Conservation (phyloP, 2,329 filamentous ascomycete species). For the Colletotrichum scovillei region DNA sequence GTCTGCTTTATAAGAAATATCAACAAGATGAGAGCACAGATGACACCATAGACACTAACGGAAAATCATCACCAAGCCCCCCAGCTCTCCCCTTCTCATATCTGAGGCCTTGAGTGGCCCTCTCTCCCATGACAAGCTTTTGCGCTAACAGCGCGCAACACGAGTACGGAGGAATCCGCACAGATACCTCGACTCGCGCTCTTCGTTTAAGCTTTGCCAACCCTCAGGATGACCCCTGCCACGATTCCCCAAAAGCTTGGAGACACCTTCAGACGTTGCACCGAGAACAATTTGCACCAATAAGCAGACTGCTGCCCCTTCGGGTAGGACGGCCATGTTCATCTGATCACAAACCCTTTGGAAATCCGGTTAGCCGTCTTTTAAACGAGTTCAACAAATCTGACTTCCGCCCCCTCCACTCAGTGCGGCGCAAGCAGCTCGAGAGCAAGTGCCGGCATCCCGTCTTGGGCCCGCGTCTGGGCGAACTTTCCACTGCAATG, state of each 20-base stretch:
- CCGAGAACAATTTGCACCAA: conserved; percentile 19
- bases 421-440: background rate
- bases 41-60: background rate
- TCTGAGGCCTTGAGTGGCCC: background rate
- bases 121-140: background rate
- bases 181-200: background rate
- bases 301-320: background rate
- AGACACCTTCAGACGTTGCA: conserved; percentile 9
- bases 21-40: background rate
- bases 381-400: background rate
- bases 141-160: background rate
- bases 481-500: background rate
- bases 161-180: no score
- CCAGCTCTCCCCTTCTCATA: background rate
- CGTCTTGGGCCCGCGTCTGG: background rate
- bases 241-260: background rate
- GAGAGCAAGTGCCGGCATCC: conserved; percentile 1
- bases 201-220: conserved; percentile 15
- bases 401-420: background rate
- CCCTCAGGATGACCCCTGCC: conserved; percentile 14
- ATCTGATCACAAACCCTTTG: conserved; percentile 18
- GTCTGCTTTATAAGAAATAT: background rate
- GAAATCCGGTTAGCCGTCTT: background rate
- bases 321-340: conserved; percentile 18
- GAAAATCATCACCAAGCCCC: background rate